Evolutionary conservation across 2,329 filamentous ascomycete genomes (phyloP).

Genomic region (Colletotrichum godetiae): DNA sequence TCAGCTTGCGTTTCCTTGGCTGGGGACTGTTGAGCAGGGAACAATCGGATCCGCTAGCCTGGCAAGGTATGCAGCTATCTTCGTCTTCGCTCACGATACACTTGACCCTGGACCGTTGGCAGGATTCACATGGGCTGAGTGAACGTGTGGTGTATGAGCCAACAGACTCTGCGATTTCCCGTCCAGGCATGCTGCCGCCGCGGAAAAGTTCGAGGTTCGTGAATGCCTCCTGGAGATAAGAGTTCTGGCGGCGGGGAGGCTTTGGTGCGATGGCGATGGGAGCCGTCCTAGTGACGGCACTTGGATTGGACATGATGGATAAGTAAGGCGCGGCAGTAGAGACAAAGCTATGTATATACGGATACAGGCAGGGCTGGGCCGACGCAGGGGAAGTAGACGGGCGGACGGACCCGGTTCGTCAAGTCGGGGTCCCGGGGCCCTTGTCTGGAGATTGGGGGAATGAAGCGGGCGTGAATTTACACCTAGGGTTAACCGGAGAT

Average conservation of each 20-base stretch:
- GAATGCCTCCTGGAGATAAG: conserved; percentile 59
- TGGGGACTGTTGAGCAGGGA: conserved; percentile 82
- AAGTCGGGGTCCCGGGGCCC: conserved; percentile 35
- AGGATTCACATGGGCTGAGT: conserved; percentile 76
- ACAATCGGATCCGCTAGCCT: conserved; percentile 81
- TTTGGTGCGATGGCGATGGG: conserved; percentile 76
- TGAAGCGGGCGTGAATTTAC: conserved; percentile 26
- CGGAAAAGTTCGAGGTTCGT: conserved; percentile 59
- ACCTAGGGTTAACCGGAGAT: conserved; percentile 24
- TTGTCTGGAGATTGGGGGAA: conserved; percentile 22
- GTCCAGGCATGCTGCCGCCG: conserved; percentile 62
- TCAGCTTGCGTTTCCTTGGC: conserved; percentile 83
- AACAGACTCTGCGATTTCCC: conserved; percentile 62
- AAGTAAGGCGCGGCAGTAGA: conserved; percentile 37
- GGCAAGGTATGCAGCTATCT: conserved; percentile 78
- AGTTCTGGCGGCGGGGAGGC: conserved; percentile 56
- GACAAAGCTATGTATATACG: conserved; percentile 37
- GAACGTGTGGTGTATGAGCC: conserved; percentile 54
- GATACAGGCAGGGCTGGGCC: conserved; percentile 42
- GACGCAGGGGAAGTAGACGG: conserved; percentile 39
- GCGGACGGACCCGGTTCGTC: conserved; percentile 37
- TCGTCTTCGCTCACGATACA: conserved; percentile 81
- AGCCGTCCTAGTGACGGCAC: conserved; percentile 68
- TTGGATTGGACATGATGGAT: conserved; percentile 64
- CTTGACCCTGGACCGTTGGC: conserved; percentile 77